phyloP scores from a whole-genome alignment of 2,329 filamentous ascomycete genomes.

The Penicillium sp. region DNA sequence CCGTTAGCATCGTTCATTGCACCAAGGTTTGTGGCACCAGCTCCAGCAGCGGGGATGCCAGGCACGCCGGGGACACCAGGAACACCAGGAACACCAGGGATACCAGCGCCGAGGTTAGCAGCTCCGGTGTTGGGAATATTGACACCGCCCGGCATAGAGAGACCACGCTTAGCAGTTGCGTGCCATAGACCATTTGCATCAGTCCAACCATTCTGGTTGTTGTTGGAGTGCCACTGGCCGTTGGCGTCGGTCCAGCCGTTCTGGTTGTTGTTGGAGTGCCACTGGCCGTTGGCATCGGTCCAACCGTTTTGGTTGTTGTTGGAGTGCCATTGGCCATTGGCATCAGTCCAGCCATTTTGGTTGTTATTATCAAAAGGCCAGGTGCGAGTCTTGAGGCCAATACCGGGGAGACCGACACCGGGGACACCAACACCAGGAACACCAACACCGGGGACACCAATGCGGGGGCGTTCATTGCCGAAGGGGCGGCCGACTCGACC shows the following conservation, averaged over 20 bases:
- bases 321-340: constrained; percentile 12
- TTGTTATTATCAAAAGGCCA: constrained; percentile 12
- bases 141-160: background rate
- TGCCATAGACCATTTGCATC: constrained; percentile 17
- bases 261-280: constrained; percentile 14
- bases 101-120: background rate
- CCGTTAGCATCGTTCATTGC: background rate
- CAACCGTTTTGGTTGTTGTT: constrained; percentile 12
- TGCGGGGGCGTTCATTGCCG: background rate
- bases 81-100: background rate
- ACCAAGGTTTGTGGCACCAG: background rate
- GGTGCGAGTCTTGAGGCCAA: constrained; percentile 9
- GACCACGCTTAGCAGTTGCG: constrained; percentile 1
- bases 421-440: constrained; percentile 4
- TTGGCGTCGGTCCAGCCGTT: constrained; percentile 15
- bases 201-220: constrained; percentile 12
- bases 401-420: background rate
- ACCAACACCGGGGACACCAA: constrained; percentile 5
- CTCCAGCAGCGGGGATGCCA: background rate
- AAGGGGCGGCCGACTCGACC: constrained; percentile 3
- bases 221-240: constrained; percentile 12
- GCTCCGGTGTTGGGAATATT: background rate
- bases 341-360: constrained; percentile 16
- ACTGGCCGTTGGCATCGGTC: constrained; percentile 18
- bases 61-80: background rate